Conservation (phyloP, 2,329 filamentous ascomycete genomes). For the Microsporum canis region DNA sequence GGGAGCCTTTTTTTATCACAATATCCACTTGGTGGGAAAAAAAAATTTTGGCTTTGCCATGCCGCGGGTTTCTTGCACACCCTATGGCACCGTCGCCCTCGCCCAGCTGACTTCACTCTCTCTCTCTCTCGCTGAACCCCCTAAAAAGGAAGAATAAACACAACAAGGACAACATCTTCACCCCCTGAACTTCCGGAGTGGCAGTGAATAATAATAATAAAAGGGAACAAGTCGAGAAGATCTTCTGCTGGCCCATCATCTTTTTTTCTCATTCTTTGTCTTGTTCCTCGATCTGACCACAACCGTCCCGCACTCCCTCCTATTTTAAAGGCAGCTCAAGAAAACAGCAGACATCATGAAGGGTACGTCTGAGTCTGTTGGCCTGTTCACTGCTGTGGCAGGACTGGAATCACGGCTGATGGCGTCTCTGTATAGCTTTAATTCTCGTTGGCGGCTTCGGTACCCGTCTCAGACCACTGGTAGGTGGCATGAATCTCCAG, state of each 20-base stretch:
- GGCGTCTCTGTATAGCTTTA: conserved; percentile 51
- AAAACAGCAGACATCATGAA: conserved; percentile 29
- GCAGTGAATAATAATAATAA: neutral
- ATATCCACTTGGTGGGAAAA: neutral
- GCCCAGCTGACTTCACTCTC: neutral
- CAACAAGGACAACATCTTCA: neutral
- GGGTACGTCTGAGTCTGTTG: conserved; percentile 24
- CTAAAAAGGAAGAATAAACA: too few species aligned
- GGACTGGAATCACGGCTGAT: conserved; percentile 13
- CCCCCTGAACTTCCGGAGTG: neutral
- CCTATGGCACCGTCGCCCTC: conserved; percentile 2
- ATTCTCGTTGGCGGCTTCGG: conserved; percentile 99
- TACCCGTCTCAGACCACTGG: conserved; percentile 90
- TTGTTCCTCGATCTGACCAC: neutral
- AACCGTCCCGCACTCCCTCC: neutral
- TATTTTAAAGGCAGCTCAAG: neutral
- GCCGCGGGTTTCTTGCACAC: neutral
- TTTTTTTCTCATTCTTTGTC: neutral
- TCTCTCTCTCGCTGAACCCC: neutral
- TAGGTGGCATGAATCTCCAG: conserved; percentile 40
- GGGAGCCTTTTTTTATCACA: neutral
- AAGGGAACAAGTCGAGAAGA: neutral
- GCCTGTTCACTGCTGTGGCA: neutral
- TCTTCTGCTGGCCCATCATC: neutral
- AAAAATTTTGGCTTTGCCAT: neutral